A percentile compares a stretch with the other conserved stretches of the same genome.
Conservation (phyloP, 2,329 filamentous ascomycete genomes). For the Penicillium nordicum region DNA sequence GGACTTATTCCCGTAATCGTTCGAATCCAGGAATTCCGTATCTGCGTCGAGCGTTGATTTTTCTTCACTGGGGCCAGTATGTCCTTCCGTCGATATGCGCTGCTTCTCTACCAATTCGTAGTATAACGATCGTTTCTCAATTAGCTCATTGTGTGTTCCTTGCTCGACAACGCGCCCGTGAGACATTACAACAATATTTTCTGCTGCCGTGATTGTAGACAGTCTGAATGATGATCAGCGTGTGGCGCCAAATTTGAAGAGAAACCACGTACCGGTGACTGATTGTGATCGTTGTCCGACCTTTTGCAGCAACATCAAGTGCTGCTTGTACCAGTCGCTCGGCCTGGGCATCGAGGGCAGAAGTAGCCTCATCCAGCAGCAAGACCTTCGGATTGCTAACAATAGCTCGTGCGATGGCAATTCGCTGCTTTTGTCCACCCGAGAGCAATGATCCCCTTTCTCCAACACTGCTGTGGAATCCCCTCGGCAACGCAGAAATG, state of each 20-base stretch:
- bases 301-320: conserved; percentile 79
- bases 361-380: conserved; percentile 91
- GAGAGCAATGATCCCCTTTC: conserved; percentile 66
- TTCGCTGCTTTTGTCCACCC: conserved; percentile 94
- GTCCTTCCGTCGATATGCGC: conserved; percentile 19
- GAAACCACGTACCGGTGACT: conserved; percentile 62
- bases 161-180: not conserved
- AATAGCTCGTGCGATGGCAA: conserved; percentile 86
- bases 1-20: not conserved
- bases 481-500: conserved; percentile 1
- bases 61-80: conserved; percentile 20
- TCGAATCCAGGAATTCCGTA: not conserved
- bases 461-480: conserved; percentile 5
- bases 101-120: not conserved
- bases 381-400: conserved; percentile 90
- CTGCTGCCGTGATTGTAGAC: not conserved
- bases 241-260: too few species aligned
- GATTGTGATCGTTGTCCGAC: conserved; percentile 91
- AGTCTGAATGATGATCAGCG: not conserved
- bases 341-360: conserved; percentile 86
- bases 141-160: not conserved
- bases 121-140: not conserved
- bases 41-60: not conserved
- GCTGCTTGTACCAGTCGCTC: conserved; percentile 93
- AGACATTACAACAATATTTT: not conserved